These are phyloP conservation scores for Botrytis fragariae DNA, from an alignment of 2,329 filamentous ascomycete genomes.

Conservation along the genomic window DNA sequence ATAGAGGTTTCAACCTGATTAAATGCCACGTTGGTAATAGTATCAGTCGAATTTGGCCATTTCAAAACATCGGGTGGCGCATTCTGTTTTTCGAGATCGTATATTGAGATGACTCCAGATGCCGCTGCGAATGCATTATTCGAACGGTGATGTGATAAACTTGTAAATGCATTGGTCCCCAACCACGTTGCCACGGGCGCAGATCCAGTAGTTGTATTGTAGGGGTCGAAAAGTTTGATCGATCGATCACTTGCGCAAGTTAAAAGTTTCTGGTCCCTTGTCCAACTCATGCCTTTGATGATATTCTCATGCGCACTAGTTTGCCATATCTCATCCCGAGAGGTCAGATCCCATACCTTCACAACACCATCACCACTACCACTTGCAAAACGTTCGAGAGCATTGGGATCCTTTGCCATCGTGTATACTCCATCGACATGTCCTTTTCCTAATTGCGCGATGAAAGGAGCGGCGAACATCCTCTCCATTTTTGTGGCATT, in stretches of 20 bases:
- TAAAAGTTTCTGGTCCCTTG: conserved; percentile 76
- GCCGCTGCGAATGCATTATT: conserved; percentile 76
- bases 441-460: conserved; percentile 81
- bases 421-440: conserved; percentile 90
- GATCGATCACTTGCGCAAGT: conserved; percentile 84
- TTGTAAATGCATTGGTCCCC: conserved; percentile 78
- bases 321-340: conserved; percentile 71
- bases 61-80: conserved; percentile 77
- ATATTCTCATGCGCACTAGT: conserved; percentile 87
- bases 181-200: conserved; percentile 83
- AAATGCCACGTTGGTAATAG: conserved; percentile 83
- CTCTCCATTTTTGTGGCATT: conserved; percentile 91
- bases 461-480: conserved; percentile 83
- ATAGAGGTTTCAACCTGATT: conserved; percentile 94
- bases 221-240: conserved; percentile 89
- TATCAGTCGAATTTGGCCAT: conserved; percentile 88
- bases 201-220: conserved; percentile 65
- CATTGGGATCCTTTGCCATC: conserved; percentile 75
- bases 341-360: conserved; percentile 85
- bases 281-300: conserved; percentile 90
- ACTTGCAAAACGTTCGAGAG: conserved; percentile 72
- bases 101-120: conserved; percentile 78
- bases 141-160: conserved; percentile 77
- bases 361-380: conserved; percentile 89
- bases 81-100: conserved; percentile 79